These are phyloP conservation scores for Hippophae rhamnoides DNA, from an alignment of 306 rosid species.

Conservation along the genomic window DNA sequence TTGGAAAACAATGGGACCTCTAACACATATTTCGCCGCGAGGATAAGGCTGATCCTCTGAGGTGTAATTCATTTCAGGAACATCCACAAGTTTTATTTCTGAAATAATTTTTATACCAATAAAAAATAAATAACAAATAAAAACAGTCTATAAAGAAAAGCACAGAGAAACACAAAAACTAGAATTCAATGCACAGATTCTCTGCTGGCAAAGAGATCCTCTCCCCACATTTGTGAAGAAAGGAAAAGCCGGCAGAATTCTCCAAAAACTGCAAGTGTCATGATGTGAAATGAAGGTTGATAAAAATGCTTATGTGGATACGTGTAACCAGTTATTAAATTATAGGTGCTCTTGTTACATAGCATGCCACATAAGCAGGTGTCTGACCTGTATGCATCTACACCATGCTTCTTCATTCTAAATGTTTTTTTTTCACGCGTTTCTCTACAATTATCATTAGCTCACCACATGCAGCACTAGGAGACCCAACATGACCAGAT, in stretches of 20 bases:
- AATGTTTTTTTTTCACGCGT: not conserved
- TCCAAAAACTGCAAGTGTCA: too few species aligned
- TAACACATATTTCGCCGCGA: constrained; percentile 89
- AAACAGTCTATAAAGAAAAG: not conserved
- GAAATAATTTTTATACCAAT: constrained; percentile 7
- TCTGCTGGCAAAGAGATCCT: too few species aligned
- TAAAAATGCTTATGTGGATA: too few species aligned
- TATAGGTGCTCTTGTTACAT: too few species aligned
- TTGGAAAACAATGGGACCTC: constrained; percentile 74
- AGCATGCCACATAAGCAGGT: too few species aligned
- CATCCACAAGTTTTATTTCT: constrained; percentile 86
- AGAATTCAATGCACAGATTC: too few species aligned
- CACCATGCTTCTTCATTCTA: not conserved
- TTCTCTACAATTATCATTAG: constrained; percentile 1
- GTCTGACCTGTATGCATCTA: not conserved
- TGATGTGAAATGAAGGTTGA: too few species aligned
- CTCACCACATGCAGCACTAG: constrained; percentile 81
- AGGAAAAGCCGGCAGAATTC: too few species aligned
- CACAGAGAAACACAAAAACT: not conserved
- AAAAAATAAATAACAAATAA: constrained; percentile 14
- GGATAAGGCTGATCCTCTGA: constrained; percentile 78
- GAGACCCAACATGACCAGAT: constrained; percentile 79
- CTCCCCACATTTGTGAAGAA: too few species aligned
- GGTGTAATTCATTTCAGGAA: constrained; percentile 90
- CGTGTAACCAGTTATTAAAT: too few species aligned